A percentile compares a stretch with the other conserved stretches of the same genome.
These are phyloP conservation scores for Aspergillus egyptiacus DNA, from an alignment of 495 filamentous ascomycete species.

Conservation along the genomic window DNA sequence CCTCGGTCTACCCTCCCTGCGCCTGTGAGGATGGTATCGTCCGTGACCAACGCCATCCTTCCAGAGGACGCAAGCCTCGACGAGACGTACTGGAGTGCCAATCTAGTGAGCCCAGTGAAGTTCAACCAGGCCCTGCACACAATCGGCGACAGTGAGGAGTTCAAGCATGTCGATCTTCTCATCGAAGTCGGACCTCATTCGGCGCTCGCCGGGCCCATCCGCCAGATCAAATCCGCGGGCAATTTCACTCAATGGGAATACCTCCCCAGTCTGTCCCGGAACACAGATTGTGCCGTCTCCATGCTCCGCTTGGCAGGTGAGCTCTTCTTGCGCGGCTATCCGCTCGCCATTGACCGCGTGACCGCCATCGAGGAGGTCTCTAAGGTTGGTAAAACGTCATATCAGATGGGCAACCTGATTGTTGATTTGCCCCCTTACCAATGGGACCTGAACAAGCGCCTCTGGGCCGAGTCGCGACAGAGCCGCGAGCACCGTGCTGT, in stretches of 20 bases:
- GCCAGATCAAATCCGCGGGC: not conserved
- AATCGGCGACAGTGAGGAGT: not conserved
- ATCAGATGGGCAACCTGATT: not conserved
- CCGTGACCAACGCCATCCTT: not conserved
- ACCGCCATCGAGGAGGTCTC: not conserved
- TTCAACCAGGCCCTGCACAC: constrained; percentile 3
- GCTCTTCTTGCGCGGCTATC: constrained; percentile 3
- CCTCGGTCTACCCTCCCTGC: too few relatives aligned
- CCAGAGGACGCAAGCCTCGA: not conserved
- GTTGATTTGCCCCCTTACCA: not conserved
- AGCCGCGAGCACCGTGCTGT: not conserved
- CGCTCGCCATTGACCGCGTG: not conserved
- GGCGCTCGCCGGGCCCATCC: constrained; percentile 28
- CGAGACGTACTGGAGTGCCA: constrained; percentile 2
- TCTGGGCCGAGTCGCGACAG: not conserved
- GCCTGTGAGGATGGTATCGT: constrained; percentile 8
- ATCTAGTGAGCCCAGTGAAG: not conserved
- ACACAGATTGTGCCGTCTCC: not conserved
- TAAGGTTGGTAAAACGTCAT: not conserved
- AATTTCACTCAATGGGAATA: constrained; percentile 15
- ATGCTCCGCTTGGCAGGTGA: constrained; percentile 9
- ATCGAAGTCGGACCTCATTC: constrained; percentile 50
- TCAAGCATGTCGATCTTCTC: constrained; percentile 24
- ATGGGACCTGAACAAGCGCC: not conserved
- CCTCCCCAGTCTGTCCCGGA: constrained; percentile 22